Evolutionary conservation across 2,329 filamentous ascomycete species (phyloP), one percentile per base, ranked within the genome.

Genomic region (Colletotrichum spinosum): DNA sequence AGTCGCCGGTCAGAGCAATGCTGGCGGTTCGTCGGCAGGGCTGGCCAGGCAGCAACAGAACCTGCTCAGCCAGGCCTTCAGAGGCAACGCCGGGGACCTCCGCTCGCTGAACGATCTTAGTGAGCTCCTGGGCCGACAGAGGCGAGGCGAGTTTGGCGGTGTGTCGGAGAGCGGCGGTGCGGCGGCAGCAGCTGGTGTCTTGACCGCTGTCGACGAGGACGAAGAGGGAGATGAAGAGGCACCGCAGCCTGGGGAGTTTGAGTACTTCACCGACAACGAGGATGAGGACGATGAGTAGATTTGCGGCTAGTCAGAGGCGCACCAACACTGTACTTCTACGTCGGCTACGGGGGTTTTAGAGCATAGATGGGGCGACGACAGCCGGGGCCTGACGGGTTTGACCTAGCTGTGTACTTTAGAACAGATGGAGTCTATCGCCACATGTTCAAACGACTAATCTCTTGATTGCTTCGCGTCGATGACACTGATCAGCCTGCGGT

Each of bases 141-240:
- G 67, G 46, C 55, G 64, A 51, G 64, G 64, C 52, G 71, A 70
- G 42, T 71, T 59, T 6, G 70, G 65, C 46, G 69, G 70, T 41
- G 73, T 71, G 33, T 70, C 74, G 45, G 86, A 88, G 61, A 87
- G 89, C n/a, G 75, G 78, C 11, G 88, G 91, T 55, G 89, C 92
- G 15, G 89, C 89, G 0, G 90, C 91, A 0, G 91, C 91, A 0
- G 93, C 92, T 0, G 92, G 90, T 60, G 92, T 97, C 2, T 81
- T 97, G 70, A 97, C 92, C 4, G 91, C 94, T 6, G 88, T 97
- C 4, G 94, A 97, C 72, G 95, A 98, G 77, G 92, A 95, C 72
- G 88, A 84, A 9, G 91, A 93, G 67, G 89, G 84, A 39, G 90
- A 87, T 11, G 90, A 91, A 71, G 92, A 95, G 74, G 92, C 92